phyloP scores from a whole-genome alignment of 306 rosid genomes.

The Betula pendula region DNA sequence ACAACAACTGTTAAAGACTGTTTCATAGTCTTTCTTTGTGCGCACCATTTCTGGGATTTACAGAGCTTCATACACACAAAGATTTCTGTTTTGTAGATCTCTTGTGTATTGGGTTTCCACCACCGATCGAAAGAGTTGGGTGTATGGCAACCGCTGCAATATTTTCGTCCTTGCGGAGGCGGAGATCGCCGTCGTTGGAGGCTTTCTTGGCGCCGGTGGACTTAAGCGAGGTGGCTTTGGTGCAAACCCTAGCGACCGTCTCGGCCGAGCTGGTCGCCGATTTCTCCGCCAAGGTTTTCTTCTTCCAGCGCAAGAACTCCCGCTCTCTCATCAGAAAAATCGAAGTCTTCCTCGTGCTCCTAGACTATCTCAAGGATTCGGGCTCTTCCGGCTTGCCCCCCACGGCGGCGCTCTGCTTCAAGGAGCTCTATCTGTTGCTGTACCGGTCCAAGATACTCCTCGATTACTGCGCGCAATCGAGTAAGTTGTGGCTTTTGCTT shows the following conservation, averaged over 20 bases:
- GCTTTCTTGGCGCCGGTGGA: constrained; percentile 91
- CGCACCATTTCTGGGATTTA: neutral
- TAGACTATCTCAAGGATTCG: constrained; percentile 62
- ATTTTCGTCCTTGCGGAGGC: constrained; percentile 77
- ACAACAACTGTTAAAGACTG: constrained; percentile 14
- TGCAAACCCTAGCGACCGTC: constrained; percentile 62
- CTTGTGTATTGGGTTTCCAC: neutral
- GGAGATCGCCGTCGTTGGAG: constrained; percentile 88
- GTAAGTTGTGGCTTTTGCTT: constrained; percentile 93
- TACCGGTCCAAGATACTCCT: constrained; percentile 87
- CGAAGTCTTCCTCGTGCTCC: constrained; percentile 58
- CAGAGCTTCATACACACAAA: too few species aligned
- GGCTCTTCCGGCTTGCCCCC: constrained; percentile 38
- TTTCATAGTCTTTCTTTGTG: constrained; percentile 24
- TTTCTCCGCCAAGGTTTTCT: constrained; percentile 48
- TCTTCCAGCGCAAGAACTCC: constrained; percentile 71
- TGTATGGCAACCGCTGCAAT: constrained; percentile 87
- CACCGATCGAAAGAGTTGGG: neutral
- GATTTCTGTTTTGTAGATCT: constrained; percentile 30
- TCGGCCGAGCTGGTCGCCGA: constrained; percentile 56
- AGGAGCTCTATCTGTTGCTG: constrained; percentile 77
- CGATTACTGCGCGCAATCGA: constrained; percentile 76
- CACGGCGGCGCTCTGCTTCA: constrained; percentile 70
- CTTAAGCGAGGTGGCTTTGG: constrained; percentile 62
- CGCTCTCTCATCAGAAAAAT: constrained; percentile 68